phyloP scores from a whole-genome alignment of 306 rosid species.

The Comarum palustre region DNA sequence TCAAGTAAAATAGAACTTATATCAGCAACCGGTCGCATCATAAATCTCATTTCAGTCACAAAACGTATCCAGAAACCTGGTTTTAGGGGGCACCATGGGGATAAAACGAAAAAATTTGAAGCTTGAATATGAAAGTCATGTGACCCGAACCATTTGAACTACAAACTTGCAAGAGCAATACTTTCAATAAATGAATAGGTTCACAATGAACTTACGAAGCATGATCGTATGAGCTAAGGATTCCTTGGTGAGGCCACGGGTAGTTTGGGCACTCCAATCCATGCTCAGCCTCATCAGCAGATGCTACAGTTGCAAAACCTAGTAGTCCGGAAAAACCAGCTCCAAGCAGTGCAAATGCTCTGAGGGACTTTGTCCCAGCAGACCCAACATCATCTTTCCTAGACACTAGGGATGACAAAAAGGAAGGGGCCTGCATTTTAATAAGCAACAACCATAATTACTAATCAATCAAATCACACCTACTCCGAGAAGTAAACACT shows the following conservation, averaged over 20 bases:
- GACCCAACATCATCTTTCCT: constrained; percentile 57
- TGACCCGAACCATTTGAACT: neutral
- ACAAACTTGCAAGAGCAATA: no score
- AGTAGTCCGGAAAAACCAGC: constrained; percentile 79
- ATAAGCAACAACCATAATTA: constrained; percentile 13
- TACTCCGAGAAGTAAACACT: neutral
- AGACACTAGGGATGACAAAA: constrained; percentile 47
- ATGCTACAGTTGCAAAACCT: constrained; percentile 72
- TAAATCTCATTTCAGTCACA: neutral
- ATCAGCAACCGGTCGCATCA: constrained; percentile 10
- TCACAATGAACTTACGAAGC: constrained; percentile 67
- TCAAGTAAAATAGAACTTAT: constrained; percentile 30
- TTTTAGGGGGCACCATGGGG: neutral
- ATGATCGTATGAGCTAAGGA: constrained; percentile 95
- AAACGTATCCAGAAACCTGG: neutral
- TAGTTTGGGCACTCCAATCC: constrained; percentile 83
- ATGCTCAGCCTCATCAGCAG: constrained; percentile 97
- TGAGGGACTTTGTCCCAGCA: constrained; percentile 56
- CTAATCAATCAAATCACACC: neutral
- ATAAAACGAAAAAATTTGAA: neutral
- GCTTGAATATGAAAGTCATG: neutral
- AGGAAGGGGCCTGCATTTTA: constrained; percentile 48
- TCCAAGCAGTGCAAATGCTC: constrained; percentile 85
- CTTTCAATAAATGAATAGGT: constrained; percentile 4
- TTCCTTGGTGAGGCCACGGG: constrained; percentile 99